Evolutionary conservation across 345 rosid genomes (phyloP).

Genomic region (Gossypium australe): DNA sequence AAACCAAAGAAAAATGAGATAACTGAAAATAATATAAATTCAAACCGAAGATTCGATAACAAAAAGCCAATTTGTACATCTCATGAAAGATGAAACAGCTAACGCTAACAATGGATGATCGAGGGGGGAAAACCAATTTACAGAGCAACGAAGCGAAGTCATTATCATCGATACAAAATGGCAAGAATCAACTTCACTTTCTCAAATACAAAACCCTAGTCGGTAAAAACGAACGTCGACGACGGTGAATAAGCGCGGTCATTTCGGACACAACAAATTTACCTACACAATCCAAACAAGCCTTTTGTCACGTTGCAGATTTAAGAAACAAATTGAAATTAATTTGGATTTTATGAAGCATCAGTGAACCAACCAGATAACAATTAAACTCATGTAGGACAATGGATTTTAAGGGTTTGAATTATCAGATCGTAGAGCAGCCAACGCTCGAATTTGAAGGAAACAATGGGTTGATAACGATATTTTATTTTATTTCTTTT

Average conservation of each 20-base stretch:
- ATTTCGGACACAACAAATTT: neutral
- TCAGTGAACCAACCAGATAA: neutral
- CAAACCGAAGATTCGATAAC: neutral
- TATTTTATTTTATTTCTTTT: too few species aligned
- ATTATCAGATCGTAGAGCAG: too few species aligned
- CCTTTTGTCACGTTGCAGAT: neutral
- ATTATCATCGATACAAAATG: neutral
- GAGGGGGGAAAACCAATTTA: neutral
- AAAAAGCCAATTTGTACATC: neutral
- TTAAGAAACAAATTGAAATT: neutral
- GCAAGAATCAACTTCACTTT: neutral
- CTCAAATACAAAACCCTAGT: neutral
- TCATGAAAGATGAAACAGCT: neutral
- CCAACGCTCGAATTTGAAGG: too few species aligned
- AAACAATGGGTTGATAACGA: too few species aligned
- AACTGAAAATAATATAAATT: neutral
- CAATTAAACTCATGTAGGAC: too few species aligned
- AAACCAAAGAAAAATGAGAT: neutral
- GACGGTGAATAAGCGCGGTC: neutral
- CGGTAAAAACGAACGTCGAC: neutral
- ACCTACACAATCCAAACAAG: neutral
- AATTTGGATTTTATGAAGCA: neutral
- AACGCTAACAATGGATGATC: neutral
- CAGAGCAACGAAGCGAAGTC: neutral
- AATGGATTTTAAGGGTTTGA: neutral